Base-by-base conservation (phyloP, 2,329 filamentous ascomycete species). In the Epichloe bromicola region DNA sequence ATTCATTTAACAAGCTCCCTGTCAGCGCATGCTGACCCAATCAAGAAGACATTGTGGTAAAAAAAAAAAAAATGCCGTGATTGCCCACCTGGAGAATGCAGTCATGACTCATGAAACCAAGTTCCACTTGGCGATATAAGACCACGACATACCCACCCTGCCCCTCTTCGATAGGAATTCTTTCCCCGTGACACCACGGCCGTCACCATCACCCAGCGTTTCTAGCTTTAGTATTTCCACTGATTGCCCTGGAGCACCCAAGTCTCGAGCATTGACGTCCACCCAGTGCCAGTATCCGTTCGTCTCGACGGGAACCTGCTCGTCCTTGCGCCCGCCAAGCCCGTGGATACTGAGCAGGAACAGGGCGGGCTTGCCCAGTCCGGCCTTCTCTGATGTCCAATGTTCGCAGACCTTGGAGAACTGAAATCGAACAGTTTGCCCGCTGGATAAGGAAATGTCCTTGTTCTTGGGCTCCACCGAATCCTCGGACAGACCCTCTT, bases 211-310 rank as follows among this genome's bases (percentile, higher is more conserved):
- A 45, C 74, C 70, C 4, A 79, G 61, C 53, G 60, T 68, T 11
- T 62, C 76, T 38, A 95, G 70, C 19, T 79, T 78, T 52, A 78
- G 78, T 33, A 93, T 66, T 56, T 74, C 75, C 5, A 91, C 69
- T 49, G 75, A 79, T 66, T 89, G 80, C 0, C 87, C 87, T 0
- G 82, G 78, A 0, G 72, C 72, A 1, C 88, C 88, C 19, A 94
- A 68, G 52, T 83, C 76, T 34, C 71, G 66, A 1, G 80, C 74
- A 26, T 75, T 71, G 4, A 96, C 76, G 66, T 96, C 91, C 2
- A 81, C 67, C 81, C 87, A 95, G 79, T 85, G 94, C 68, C 83
- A 82, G 61, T 78, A 85, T 14, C 85, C 86, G 53, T 91, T 85
- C n/a, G 79, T 85, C 47, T 86, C 78, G 50, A 95, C 79, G 0